phyloP scores from a whole-genome alignment of 2,329 filamentous ascomycete species.

The Diaporthe velutina region DNA sequence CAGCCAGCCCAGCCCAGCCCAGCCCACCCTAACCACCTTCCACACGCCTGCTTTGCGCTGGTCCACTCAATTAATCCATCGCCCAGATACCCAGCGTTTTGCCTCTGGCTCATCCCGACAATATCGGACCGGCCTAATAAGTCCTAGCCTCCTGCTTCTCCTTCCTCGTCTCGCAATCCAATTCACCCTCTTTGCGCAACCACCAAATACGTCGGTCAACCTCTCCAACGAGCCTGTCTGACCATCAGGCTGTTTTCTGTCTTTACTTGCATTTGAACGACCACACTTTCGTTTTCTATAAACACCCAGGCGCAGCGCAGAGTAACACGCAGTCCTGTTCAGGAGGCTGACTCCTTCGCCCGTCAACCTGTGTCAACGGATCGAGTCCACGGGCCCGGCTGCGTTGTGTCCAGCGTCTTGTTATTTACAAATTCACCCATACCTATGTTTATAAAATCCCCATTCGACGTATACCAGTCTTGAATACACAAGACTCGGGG shows the following conservation, averaged over 20 bases:
- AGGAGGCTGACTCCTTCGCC: neutral
- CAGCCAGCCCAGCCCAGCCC: neutral
- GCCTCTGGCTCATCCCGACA: slow-evolving; percentile 19
- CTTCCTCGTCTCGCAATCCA: neutral
- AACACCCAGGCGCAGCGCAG: neutral
- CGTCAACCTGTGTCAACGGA: neutral
- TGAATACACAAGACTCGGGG: slow-evolving; percentile 14
- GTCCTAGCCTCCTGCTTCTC: slow-evolving; percentile 19
- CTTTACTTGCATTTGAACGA: slow-evolving; percentile 23
- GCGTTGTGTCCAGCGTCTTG: neutral
- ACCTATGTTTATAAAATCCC: slow-evolving; percentile 10
- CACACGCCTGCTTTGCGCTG: slow-evolving; percentile 8
- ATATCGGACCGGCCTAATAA: slow-evolving; percentile 30
- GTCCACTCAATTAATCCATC: slow-evolving; percentile 19
- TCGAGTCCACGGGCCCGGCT: neutral
- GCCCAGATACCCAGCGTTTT: slow-evolving; percentile 28
- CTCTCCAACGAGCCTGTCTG: slow-evolving; percentile 7
- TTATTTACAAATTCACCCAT: neutral
- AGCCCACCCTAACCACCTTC: slow-evolving; percentile 27
- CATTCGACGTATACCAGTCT: slow-evolving; percentile 2
- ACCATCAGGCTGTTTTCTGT: slow-evolving; percentile 12
- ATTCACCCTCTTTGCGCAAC: neutral
- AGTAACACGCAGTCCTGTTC: neutral
- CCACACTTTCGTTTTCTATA: slow-evolving; percentile 8
- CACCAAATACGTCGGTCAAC: neutral